These are phyloP conservation scores for Tritrichomonas musculus DNA, from an alignment of 208 protist genomes.

Conservation along the genomic window DNA sequence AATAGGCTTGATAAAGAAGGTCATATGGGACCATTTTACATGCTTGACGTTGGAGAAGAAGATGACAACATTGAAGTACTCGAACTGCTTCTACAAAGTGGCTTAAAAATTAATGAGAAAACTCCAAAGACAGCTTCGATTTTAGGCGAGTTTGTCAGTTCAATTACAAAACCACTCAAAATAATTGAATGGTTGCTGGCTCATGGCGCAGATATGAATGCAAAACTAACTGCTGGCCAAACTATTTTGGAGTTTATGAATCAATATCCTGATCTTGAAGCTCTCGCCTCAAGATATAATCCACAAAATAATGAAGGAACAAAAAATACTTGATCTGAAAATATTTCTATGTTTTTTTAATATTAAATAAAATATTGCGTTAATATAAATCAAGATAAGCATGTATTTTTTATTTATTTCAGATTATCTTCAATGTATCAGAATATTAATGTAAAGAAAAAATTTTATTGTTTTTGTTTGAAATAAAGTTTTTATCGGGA, in stretches of 20 bases:
- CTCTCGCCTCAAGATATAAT: no score
- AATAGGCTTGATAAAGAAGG: constrained; percentile 14
- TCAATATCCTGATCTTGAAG: no score
- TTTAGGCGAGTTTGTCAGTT: not conserved
- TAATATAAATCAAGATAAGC: no score
- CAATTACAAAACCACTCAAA: not conserved
- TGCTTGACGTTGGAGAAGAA: not conserved
- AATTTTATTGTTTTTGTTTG: no score
- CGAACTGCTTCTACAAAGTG: not conserved
- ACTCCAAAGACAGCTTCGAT: not conserved
- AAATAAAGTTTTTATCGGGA: no score
- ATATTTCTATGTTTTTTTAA: no score
- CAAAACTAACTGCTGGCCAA: not conserved
- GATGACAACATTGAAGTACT: not conserved
- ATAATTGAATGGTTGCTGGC: not conserved
- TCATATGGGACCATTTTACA: not conserved
- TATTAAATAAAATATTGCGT: no score
- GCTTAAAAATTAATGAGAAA: not conserved
- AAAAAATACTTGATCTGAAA: no score
- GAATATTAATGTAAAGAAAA: no score
- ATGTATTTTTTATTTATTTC: no score
- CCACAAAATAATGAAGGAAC: no score
- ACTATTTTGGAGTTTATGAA: not conserved
- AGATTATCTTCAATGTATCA: no score
- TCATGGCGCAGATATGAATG: not conserved